phyloP scores from a whole-genome alignment of 257 asterid genomes.

The Gentiana straminea region DNA sequence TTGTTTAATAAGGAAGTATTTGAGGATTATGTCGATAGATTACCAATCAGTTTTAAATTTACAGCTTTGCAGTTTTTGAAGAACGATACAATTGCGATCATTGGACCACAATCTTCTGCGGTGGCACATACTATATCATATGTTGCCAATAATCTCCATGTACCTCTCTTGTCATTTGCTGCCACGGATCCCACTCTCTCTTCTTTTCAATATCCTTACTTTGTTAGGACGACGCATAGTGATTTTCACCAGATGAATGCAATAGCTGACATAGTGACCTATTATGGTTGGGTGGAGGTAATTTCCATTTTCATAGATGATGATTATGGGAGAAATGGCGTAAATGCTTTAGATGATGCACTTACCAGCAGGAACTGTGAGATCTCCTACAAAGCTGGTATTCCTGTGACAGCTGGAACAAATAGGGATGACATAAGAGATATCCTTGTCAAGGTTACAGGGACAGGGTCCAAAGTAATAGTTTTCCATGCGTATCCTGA shows the following conservation, averaged over 20 bases:
- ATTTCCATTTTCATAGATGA: slow-evolving; percentile 32
- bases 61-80: slow-evolving; percentile 40
- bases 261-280: slow-evolving; percentile 26
- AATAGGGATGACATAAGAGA: slow-evolving; percentile 26
- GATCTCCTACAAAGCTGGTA: slow-evolving; percentile 34
- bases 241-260: slow-evolving; percentile 44
- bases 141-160: slow-evolving; percentile 38
- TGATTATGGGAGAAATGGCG: slow-evolving; percentile 39
- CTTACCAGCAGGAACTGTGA: slow-evolving; percentile 28
- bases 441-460: slow-evolving; percentile 31
- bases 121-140: slow-evolving; percentile 29
- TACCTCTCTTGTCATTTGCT: slow-evolving; percentile 37
- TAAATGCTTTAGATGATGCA: slow-evolving; percentile 36
- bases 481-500: slow-evolving; percentile 33
- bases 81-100: slow-evolving; percentile 31
- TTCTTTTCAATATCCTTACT: slow-evolving; percentile 38
- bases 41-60: neutral
- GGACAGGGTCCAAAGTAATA: slow-evolving; percentile 33
- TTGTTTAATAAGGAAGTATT: no score
- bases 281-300: slow-evolving; percentile 36
- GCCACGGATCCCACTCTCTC: slow-evolving; percentile 42
- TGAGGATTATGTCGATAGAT: neutral
- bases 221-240: slow-evolving; percentile 35
- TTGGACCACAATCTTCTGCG: slow-evolving; percentile 47
- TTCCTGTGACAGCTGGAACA: slow-evolving; percentile 20